Evolutionary conservation across 148 eudicot species (phyloP).

Genomic region (Hydrangea macrophylla): DNA sequence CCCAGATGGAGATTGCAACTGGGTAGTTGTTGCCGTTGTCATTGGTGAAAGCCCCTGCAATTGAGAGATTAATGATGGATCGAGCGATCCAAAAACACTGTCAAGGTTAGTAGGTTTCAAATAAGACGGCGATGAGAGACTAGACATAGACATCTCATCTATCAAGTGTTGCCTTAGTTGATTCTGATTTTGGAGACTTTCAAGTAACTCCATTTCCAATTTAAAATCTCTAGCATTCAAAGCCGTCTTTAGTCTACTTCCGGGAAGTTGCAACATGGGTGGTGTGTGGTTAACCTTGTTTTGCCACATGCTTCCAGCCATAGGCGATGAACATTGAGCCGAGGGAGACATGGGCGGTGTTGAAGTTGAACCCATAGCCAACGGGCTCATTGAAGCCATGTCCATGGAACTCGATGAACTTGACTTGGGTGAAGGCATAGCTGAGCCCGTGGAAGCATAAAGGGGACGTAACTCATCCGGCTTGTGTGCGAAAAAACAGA

Average conservation of each 20-base stretch:
- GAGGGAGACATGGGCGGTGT: slow-evolving; percentile 40
- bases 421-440: background rate
- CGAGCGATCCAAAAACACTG: background rate
- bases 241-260: slow-evolving; percentile 43
- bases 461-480: slow-evolving; percentile 25
- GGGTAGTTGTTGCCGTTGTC: too few species aligned
- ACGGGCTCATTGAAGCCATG: too few species aligned
- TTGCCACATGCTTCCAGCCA: slow-evolving; percentile 33
- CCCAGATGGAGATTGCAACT: background rate
- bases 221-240: slow-evolving; percentile 43
- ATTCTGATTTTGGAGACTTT: slow-evolving; percentile 17
- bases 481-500: slow-evolving; percentile 28
- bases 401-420: too few species aligned
- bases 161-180: slow-evolving; percentile 20
- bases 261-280: slow-evolving; percentile 36
- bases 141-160: slow-evolving; percentile 1
- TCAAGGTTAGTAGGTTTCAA: background rate
- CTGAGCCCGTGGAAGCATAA: background rate
- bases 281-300: slow-evolving; percentile 21
- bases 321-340: slow-evolving; percentile 24
- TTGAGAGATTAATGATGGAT: too few species aligned
- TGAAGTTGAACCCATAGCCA: slow-evolving; percentile 11
- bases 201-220: slow-evolving; percentile 33
- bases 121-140: too few species aligned
- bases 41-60: background rate